A percentile compares a stretch with the other conserved stretches of the same genome.
phyloP scores from a whole-genome alignment of 495 filamentous ascomycete species.

The Trichoderma asperelloides region DNA sequence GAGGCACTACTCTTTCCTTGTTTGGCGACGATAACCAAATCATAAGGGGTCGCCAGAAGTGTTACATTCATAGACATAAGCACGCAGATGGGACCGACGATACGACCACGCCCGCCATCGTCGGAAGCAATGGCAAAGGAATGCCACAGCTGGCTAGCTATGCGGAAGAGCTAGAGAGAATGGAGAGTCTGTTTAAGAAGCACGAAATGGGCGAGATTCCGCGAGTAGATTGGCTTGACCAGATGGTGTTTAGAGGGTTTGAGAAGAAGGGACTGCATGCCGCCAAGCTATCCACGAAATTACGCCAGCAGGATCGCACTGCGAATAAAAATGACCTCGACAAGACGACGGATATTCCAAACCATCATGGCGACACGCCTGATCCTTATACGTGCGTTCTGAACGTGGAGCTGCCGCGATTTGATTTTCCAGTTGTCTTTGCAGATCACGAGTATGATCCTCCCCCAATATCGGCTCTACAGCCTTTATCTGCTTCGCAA shows the following conservation, averaged over 20 bases:
- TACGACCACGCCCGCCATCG: conserved; percentile 65
- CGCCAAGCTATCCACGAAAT: conserved; percentile 28
- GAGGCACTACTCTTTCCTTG: conserved; percentile 80
- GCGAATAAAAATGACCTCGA: conserved; percentile 18
- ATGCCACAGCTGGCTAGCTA: conserved; percentile 41
- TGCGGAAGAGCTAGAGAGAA: conserved; percentile 66
- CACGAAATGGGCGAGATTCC: conserved; percentile 96
- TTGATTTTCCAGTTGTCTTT: conserved; percentile 94
- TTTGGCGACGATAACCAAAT: conserved; percentile 87
- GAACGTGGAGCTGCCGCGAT: conserved; percentile 85
- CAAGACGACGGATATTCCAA: conserved; percentile 17
- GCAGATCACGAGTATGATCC: conserved; percentile 86
- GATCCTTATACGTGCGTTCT: conserved; percentile 52
- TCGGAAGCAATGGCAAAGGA: conserved; percentile 27
- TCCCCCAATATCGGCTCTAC: conserved; percentile 65
- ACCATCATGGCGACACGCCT: conserved; percentile 40
- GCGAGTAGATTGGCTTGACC: conserved; percentile 88
- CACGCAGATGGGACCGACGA: conserved; percentile 79
- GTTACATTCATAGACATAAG: conserved; percentile 69
- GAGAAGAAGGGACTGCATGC: conserved; percentile 64
- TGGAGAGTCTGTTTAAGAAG: conserved; percentile 88
- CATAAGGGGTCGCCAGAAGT: conserved; percentile 87
- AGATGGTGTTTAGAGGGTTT: conserved; percentile 77
- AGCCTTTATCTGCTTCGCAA: conserved; percentile 46
- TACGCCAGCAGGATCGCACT: conserved; percentile 25